Conservation (phyloP, 2,329 filamentous ascomycete species). For the Xylariaceae sp. region DNA sequence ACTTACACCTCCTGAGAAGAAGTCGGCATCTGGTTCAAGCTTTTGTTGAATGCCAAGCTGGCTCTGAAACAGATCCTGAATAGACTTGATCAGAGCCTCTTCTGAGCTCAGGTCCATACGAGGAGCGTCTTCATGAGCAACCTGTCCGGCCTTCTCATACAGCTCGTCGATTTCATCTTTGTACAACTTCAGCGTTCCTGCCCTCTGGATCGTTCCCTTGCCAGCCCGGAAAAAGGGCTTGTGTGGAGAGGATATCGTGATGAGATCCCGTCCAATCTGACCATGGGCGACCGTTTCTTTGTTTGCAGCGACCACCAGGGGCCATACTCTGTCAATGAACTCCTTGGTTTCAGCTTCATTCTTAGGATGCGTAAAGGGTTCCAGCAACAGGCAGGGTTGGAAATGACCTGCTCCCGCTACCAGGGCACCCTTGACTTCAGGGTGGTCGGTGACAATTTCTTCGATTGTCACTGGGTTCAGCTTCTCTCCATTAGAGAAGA, state of each 20-base stretch:
- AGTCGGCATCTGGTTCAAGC: slow-evolving; percentile 46
- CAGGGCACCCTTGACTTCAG: slow-evolving; percentile 49
- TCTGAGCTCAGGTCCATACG: slow-evolving; percentile 41
- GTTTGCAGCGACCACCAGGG: slow-evolving; percentile 51
- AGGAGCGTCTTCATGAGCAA: slow-evolving; percentile 31
- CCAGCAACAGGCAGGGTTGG: slow-evolving; percentile 56
- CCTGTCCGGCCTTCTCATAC: slow-evolving; percentile 41
- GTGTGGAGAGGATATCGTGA: slow-evolving; percentile 47
- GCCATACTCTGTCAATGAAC: slow-evolving; percentile 54
- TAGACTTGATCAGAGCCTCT: slow-evolving; percentile 40
- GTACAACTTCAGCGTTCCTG: slow-evolving; percentile 49
- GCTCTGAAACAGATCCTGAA: slow-evolving; percentile 41
- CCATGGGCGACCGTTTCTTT: slow-evolving; percentile 53
- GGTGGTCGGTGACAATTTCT: slow-evolving; percentile 47
- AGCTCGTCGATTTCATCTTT: slow-evolving; percentile 51
- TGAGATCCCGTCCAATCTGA: slow-evolving; percentile 50
- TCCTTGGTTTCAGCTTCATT: slow-evolving; percentile 36
- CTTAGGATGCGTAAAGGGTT: slow-evolving; percentile 46
- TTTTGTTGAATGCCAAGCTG: slow-evolving; percentile 35
- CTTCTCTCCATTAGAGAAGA: slow-evolving; percentile 59
- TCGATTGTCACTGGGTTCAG: slow-evolving; percentile 57
- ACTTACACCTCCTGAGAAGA: slow-evolving; percentile 46
- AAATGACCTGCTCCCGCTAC: slow-evolving; percentile 55
- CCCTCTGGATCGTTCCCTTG: slow-evolving; percentile 56
- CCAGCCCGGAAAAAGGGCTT: slow-evolving; percentile 53